Evolutionary conservation across 352 stramenopile species (phyloP), one percentile per base, ranked within the genome.

Genomic region (Globisporangium lucens): DNA sequence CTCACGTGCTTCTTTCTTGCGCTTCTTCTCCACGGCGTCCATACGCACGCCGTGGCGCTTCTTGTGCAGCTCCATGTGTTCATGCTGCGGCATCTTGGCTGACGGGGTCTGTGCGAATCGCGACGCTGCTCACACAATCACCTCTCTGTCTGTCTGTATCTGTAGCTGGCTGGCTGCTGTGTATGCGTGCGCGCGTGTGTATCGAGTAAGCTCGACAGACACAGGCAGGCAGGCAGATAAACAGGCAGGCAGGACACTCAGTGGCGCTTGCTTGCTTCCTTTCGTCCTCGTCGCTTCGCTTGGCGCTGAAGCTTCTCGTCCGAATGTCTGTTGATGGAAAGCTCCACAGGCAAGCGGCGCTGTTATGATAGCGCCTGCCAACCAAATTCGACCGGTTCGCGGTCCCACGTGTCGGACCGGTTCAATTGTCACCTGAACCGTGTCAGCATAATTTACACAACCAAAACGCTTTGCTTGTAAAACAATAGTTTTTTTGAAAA

Each of bases 31-130:
- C 56, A 90, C 89, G 52, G 95, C 80, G 75, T 99, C 97, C 79
- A 99, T 94, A 46, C 98, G 97, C 78, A 98, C 95, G 76, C 98
- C 98, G 84, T 99, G 94, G 75, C 98, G 95, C 89, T 99, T 99
- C 75, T 96, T 94, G 78, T 99, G 95, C 76, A 98, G 96, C 89
- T 99, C 98, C 95, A 99, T 99, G 76, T 99, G 97, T 85, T 99
- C 98, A 89, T 99, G 97, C 82, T 99, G 96, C 71, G 96, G 96
- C 96, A 99, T 99, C 68, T 85, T 91, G 71, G 41, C 51, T 61
- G 30, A 52, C 22, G 24, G 55, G 24, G 35, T 15, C 20, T 27
- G 4, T 24, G 17, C 58, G 27, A 57, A 27, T 38, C 35, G 33
- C 33, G 13, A 49, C 46, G 27, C 46, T 60, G 49, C 49, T 66